Percentiles rank a stretch among this genome's conserved stretches.
phyloP scores from a whole-genome alignment of 2,329 filamentous ascomycete genomes.

The Penicillium sp. region DNA sequence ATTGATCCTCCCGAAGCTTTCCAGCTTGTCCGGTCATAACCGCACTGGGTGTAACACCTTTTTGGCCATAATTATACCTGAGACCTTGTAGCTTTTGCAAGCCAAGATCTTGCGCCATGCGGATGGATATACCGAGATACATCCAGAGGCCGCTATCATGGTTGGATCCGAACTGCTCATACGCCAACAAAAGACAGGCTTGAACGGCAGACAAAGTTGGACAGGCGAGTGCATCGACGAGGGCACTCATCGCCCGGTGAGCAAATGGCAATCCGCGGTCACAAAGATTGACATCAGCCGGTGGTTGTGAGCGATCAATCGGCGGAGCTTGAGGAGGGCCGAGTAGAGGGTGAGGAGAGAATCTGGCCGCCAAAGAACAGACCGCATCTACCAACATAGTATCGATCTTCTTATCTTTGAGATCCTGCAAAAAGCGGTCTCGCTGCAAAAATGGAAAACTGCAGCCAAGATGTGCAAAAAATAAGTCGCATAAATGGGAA shows the following conservation, averaged over 20 bases:
- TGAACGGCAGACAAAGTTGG: conserved; percentile 84
- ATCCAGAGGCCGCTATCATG: conserved; percentile 93
- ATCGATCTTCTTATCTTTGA: conserved; percentile 81
- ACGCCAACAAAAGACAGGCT: conserved; percentile 81
- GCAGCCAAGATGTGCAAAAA: conserved; percentile 82
- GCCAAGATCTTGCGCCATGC: conserved; percentile 80
- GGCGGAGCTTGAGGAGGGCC: conserved; percentile 59
- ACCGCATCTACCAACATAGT: conserved; percentile 86
- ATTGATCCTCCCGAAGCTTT: conserved; percentile 53
- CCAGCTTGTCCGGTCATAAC: conserved; percentile 54
- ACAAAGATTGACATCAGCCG: conserved; percentile 53
- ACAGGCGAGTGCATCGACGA: conserved; percentile 81
- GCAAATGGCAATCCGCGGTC: conserved; percentile 80
- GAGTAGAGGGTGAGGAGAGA: conserved; percentile 67
- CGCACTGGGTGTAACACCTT: conserved; percentile 62
- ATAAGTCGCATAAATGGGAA: conserved; percentile 75
- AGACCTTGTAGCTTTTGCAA: conserved; percentile 82
- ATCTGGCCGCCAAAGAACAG: conserved; percentile 80
- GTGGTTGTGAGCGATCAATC: conserved; percentile 48
- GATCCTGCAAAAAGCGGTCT: conserved; percentile 73
- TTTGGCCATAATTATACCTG: conserved; percentile 59
- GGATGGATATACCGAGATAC: conserved; percentile 86
- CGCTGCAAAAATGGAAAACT: conserved; percentile 83
- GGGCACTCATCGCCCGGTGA: conserved; percentile 79
- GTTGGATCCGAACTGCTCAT: conserved; percentile 86